phyloP scores from a whole-genome alignment of 345 rosid species.

The Conringia planisiliqua region DNA sequence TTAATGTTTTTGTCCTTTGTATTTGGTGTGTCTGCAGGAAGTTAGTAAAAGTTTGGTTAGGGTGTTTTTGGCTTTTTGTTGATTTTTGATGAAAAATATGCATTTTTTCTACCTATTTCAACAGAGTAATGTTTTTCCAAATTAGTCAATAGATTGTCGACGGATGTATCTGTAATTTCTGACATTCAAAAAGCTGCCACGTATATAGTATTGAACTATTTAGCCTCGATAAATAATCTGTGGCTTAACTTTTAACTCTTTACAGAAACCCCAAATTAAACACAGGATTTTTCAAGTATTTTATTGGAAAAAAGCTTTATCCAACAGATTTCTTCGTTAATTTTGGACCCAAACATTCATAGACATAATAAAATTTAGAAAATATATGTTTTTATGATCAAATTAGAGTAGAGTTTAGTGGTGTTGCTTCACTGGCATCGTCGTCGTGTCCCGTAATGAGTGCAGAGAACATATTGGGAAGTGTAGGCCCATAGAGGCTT shows the following conservation, averaged over 20 bases:
- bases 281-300: neutral
- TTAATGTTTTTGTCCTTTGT: constrained; percentile 4
- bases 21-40: constrained; percentile 18
- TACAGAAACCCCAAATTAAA: neutral
- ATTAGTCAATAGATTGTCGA: constrained; percentile 9
- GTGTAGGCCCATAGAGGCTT: constrained; percentile 1
- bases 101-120: neutral
- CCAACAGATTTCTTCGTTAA: neutral
- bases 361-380: neutral
- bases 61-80: constrained; percentile 21
- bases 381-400: neutral
- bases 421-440: constrained; percentile 25
- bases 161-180: neutral
- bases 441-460: constrained; percentile 33
- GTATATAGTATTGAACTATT: neutral
- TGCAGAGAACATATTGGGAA: constrained; percentile 33
- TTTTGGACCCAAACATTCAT: neutral
- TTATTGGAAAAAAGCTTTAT: neutral
- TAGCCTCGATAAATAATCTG: neutral
- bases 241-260: neutral
- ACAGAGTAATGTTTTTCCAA: neutral
- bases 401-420: constrained; percentile 25
- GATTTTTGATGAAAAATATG: constrained; percentile 4
- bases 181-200: constrained; percentile 7
- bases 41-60: constrained; percentile 25